Base-by-base conservation (phyloP, 2,329 filamentous ascomycete genomes). In the Claviceps sp. region DNA sequence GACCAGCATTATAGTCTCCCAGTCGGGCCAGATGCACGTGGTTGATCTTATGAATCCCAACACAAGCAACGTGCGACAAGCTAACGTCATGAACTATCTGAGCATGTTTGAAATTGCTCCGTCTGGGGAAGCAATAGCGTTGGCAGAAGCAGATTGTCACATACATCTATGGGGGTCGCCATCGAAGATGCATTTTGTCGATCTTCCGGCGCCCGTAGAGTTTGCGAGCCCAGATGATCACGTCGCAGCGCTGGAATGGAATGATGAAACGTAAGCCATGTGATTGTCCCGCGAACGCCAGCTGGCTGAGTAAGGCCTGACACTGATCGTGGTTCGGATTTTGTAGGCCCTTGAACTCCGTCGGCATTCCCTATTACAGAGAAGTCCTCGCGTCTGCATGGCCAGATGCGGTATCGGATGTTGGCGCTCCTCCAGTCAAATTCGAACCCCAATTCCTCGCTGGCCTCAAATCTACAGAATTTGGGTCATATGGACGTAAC, bases 1-100 rank as follows among this genome's bases (percentile, higher is more conserved):
- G 0, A 97, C 94, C 0, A 91, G 88, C 61, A 90, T 98, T 55
- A 88, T 98, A 48, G 84, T 90, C 30, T 95, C 91, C 2, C 88
- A 94, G 62, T 86, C 82, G 44, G 93, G 94, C 1, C 89, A 96
- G 66, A 86, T 98, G 66, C 91, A 98, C 64, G 85, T 97, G 14
- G 88, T 97, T 49, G 93, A 98, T 66, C 78, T 98, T 5, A 88
- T 94, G 81, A 95, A 95, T 56, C 87, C 88, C 0, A 90, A 94
- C 62, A 84, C 87, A 20, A 88, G 88, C 63, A 90, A 86, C 59
- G 81, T 95, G 50, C 81, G 86, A 49, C 89, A 94, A 68, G 84
- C 86, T 37, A 89, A 90, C 60, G 80, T 90, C 4, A 76, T 83
- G 30, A 78, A 76, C 1, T 88, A 85, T 59, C 77, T 95, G 58